phyloP scores from a whole-genome alignment of 108 stramenopile genomes.

The Chaetoceros muelleri region DNA sequence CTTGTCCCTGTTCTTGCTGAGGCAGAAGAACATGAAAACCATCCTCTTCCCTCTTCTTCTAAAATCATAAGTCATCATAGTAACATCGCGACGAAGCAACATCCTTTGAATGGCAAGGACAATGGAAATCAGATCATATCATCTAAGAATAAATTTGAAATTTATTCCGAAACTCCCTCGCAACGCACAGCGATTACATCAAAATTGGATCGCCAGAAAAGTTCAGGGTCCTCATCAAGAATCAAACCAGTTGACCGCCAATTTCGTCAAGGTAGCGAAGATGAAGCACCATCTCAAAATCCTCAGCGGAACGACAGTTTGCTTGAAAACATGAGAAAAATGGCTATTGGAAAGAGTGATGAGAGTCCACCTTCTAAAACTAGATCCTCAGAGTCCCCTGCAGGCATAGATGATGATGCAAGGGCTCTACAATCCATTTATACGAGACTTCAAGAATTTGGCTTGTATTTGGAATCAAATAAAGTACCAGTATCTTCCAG shows the following conservation, averaged over 20 bases:
- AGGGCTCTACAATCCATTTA: background rate
- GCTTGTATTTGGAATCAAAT: background rate
- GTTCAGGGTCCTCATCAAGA: no score
- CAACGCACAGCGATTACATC: background rate
- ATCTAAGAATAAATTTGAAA: background rate
- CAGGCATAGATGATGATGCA: slow-evolving; percentile 5
- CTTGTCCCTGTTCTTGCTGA: slow-evolving; percentile 11
- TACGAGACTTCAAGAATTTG: background rate
- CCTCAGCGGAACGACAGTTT: no score
- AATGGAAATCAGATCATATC: background rate
- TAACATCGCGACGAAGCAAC: background rate
- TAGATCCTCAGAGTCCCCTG: background rate
- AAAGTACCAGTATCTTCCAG: background rate
- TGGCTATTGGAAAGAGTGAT: slow-evolving; percentile 1
- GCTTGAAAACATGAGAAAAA: background rate
- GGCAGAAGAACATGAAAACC: background rate
- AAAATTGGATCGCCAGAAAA: background rate
- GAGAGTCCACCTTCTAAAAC: background rate
- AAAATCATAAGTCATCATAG: background rate
- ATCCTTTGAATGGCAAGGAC: background rate
- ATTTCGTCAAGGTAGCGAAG: no score
- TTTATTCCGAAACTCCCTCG: background rate
- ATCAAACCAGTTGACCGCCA: no score
- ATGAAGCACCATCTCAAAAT: background rate
- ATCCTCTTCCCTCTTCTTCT: background rate